Evolutionary conservation across 306 rosid genomes (phyloP).

Genomic region (Castanospermum australe): DNA sequence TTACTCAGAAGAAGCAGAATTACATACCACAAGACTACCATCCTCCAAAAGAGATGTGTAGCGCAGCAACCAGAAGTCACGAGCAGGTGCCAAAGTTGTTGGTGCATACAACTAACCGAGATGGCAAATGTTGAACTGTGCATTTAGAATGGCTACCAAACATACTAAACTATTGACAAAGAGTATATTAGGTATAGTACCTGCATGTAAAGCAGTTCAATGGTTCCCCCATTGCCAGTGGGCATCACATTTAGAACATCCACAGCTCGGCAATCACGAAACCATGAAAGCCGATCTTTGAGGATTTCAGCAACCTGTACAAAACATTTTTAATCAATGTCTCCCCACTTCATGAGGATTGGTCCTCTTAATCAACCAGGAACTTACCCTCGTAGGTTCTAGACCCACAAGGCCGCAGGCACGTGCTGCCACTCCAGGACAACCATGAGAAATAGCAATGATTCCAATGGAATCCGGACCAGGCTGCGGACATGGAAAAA

Average conservation of each 20-base stretch:
- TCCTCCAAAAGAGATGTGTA: constrained; percentile 94
- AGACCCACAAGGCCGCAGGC: constrained; percentile 98
- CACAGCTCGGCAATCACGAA: constrained; percentile 84
- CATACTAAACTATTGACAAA: not conserved
- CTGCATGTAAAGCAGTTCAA: constrained; percentile 98
- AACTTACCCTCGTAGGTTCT: constrained; percentile 91
- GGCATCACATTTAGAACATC: constrained; percentile 81
- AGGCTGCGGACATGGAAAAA: constrained; percentile 63
- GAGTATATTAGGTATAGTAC: constrained; percentile 31
- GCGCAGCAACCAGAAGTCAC: constrained; percentile 98
- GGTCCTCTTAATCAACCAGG: constrained; percentile 5
- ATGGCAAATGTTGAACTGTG: constrained; percentile 9
- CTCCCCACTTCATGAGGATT: not conserved
- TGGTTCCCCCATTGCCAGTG: constrained; percentile 90
- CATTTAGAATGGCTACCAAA: constrained; percentile 1
- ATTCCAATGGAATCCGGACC: constrained; percentile 99
- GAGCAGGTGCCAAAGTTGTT: constrained; percentile 96
- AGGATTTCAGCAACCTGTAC: constrained; percentile 91
- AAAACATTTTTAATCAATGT: not conserved
- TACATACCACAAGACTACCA: constrained; percentile 93
- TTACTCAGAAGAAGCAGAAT: not conserved
- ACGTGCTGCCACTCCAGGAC: constrained; percentile 99
- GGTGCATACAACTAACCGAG: constrained; percentile 85
- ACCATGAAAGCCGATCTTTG: constrained; percentile 94
- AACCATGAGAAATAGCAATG: constrained; percentile 99